Percentiles rank a stretch among this genome's conserved stretches.
Conservation (phyloP, 768 basidiomycete genomes). For the Tricholoma sp. region DNA sequence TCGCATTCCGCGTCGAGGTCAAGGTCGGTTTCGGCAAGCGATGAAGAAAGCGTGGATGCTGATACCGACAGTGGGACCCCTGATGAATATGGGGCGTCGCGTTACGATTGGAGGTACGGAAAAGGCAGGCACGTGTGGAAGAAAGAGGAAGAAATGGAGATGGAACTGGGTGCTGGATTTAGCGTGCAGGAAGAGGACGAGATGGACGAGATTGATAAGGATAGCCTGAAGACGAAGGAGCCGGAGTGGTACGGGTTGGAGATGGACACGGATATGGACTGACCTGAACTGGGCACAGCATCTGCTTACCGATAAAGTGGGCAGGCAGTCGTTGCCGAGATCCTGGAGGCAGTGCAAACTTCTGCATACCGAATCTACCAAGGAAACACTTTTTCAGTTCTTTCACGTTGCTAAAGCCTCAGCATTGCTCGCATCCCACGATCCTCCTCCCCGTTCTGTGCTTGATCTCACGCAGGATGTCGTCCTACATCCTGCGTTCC, state of each 20-base stretch:
- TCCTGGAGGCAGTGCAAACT: not conserved
- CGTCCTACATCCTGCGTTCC: constrained; percentile 52
- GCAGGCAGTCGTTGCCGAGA: not conserved
- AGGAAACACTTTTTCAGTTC: constrained; percentile 1
- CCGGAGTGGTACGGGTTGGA: constrained; percentile 56
- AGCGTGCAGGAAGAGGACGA: constrained; percentile 45
- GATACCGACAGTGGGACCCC: constrained; percentile 16
- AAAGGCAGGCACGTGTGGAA: constrained; percentile 27
- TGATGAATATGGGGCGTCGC: constrained; percentile 9
- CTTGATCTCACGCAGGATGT: constrained; percentile 62
- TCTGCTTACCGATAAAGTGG: not conserved
- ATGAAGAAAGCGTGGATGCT: constrained; percentile 26
- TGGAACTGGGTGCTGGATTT: constrained; percentile 33
- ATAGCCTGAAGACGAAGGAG: constrained; percentile 19
- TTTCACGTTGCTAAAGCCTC: not conserved
- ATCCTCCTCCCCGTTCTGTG: constrained; percentile 18
- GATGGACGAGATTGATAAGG: constrained; percentile 24
- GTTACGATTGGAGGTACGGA: constrained; percentile 16
- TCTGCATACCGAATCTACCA: not conserved
- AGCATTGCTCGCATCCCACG: constrained; percentile 9
- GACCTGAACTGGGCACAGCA: constrained; percentile 8
- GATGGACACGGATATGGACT: constrained; percentile 75
- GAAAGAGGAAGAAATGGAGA: constrained; percentile 41
- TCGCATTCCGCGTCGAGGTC: constrained; percentile 26
- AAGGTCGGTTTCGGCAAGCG: constrained; percentile 28